phyloP scores from a whole-genome alignment of 176 grass and related monocot species.

The Paspalum notatum region DNA sequence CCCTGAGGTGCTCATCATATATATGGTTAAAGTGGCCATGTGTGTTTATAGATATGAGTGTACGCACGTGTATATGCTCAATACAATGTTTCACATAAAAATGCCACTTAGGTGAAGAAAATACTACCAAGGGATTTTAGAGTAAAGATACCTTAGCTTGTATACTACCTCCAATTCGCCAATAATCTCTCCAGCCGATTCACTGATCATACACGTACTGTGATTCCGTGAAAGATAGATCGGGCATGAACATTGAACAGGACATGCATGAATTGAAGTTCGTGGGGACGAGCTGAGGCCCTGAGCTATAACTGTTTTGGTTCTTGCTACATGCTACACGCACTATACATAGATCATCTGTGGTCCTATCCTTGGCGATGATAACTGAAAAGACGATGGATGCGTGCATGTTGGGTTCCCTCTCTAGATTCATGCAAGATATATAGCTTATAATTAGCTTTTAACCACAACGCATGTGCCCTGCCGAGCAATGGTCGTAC shows the following conservation, averaged over 20 bases:
- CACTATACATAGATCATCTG: not conserved
- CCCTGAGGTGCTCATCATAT: no score
- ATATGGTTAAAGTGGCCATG: no score
- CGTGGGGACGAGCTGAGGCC: not conserved
- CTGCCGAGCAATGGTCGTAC: slow-evolving; percentile 24
- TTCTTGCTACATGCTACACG: not conserved
- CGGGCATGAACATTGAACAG: not conserved
- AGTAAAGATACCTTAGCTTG: not conserved
- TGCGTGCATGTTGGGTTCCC: slow-evolving; percentile 20
- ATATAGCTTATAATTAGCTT: not conserved
- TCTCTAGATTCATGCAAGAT: not conserved
- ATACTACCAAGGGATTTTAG: no score
- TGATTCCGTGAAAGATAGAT: slow-evolving; percentile 6
- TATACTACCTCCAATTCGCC: not conserved
- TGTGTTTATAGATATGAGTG: no score
- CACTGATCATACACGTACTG: not conserved
- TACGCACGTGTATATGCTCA: no score
- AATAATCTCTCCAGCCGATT: not conserved
- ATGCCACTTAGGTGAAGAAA: no score
- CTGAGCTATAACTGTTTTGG: slow-evolving; percentile 15
- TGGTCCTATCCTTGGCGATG: slow-evolving; percentile 38
- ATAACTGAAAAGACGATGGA: slow-evolving; percentile 18
- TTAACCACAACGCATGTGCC: slow-evolving; percentile 38
- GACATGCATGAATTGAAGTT: slow-evolving; percentile 14
- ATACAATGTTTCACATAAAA: no score